phyloP scores from a whole-genome alignment of 2,329 filamentous ascomycete genomes.

The Penicillium digitatum region DNA sequence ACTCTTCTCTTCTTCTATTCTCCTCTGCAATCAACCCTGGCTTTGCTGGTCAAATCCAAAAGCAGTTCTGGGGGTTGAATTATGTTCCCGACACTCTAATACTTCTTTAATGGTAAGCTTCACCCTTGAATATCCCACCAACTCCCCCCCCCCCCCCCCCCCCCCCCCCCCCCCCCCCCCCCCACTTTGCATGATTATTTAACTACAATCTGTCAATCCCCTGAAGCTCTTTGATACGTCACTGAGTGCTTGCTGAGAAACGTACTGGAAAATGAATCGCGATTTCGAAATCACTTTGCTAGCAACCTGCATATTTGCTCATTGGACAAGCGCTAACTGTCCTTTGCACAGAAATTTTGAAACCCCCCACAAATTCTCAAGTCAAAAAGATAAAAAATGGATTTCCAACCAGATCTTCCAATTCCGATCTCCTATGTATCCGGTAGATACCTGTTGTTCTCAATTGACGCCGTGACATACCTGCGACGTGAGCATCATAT shows the following conservation, averaged over 20 bases:
- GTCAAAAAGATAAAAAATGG: slow-evolving; percentile 27
- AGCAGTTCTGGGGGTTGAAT: not conserved
- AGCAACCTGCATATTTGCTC: not conserved
- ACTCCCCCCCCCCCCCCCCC: not conserved
- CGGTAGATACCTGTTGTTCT: slow-evolving; percentile 83
- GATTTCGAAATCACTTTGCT: slow-evolving; percentile 2
- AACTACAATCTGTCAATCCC: slow-evolving; percentile 76
- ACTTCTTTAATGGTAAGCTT: slow-evolving; percentile 32
- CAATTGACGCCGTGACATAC: slow-evolving; percentile 71
- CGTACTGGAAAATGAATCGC: slow-evolving; percentile 39
- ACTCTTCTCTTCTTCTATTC: slow-evolving; percentile 11
- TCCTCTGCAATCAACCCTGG: slow-evolving; percentile 17
- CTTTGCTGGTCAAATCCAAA: slow-evolving; percentile 31
- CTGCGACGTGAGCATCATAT: slow-evolving; percentile 78
- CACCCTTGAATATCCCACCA: not conserved
- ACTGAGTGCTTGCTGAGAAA: slow-evolving; percentile 44
- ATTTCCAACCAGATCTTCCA: slow-evolving; percentile 46
- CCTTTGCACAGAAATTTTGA: slow-evolving; percentile 19
- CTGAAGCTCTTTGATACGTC: slow-evolving; percentile 55
- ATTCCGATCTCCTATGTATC: slow-evolving; percentile 78
- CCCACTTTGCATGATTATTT: slow-evolving; percentile 58
- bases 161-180: not conserved
- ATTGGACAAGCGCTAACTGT: slow-evolving; percentile 13
- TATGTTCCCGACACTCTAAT: slow-evolving; percentile 8
- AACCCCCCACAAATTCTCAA: slow-evolving; percentile 7